phyloP scores from a whole-genome alignment of 129 eudicot genomes.

The Glebionis coronaria region DNA sequence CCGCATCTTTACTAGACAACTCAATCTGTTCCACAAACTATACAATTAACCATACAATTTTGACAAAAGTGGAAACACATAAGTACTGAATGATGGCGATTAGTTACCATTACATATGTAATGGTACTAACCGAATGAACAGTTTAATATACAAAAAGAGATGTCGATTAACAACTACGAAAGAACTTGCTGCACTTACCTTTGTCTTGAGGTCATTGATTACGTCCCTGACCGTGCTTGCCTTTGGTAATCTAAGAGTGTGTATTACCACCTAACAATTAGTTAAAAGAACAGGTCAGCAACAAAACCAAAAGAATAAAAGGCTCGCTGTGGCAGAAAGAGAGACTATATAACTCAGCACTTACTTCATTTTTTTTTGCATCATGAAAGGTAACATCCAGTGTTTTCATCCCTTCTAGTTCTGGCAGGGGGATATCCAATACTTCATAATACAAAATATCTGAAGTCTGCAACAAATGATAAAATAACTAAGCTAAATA shows the following conservation, averaged over 20 bases:
- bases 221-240: constrained; percentile 27
- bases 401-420: constrained; percentile 25
- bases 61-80: neutral
- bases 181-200: constrained; percentile 25
- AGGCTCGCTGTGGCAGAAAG: neutral
- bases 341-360: neutral
- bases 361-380: constrained; percentile 62
- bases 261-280: constrained; percentile 34
- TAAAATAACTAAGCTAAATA: neutral
- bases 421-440: constrained; percentile 74
- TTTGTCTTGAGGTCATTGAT: constrained; percentile 56
- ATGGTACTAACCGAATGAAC: neutral
- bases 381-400: constrained; percentile 15
- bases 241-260: constrained; percentile 12
- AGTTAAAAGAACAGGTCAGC: neutral
- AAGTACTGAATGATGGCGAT: neutral
- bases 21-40: constrained; percentile 47
- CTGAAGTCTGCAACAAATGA: constrained; percentile 40
- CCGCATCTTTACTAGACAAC: constrained; percentile 72
- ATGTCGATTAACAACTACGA: neutral
- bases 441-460: constrained; percentile 68
- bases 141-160: neutral
- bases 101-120: neutral
- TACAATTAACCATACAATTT: neutral
- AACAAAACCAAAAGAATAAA: too few species aligned